Percentiles rank a stretch among this genome's conserved stretches.
These are phyloP conservation scores for Metschnikowia reukaufii DNA, from an alignment of 805 yeast species.

Conservation along the genomic window DNA sequence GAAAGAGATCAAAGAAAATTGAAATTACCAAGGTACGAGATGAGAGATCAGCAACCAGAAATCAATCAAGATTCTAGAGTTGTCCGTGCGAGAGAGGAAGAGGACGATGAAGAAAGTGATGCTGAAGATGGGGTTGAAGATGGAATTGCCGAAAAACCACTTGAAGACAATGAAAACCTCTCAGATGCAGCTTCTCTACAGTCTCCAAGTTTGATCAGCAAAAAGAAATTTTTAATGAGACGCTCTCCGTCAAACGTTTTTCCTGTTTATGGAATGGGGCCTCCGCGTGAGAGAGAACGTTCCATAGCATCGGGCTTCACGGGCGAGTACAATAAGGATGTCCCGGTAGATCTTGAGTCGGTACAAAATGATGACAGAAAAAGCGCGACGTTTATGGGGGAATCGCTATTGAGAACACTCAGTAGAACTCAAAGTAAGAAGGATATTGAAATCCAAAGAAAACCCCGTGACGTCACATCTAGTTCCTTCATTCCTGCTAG, in stretches of 20 bases:
- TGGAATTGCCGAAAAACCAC: slow-evolving; percentile 14
- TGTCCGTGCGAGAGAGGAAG: slow-evolving; percentile 40
- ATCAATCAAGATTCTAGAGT: slow-evolving; percentile 77
- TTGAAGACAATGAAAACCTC: background rate
- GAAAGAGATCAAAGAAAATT: slow-evolving; percentile 65
- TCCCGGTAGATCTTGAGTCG: background rate
- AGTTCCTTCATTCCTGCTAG: background rate
- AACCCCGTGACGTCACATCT: background rate
- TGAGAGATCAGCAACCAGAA: slow-evolving; percentile 79
- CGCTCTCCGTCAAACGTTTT: slow-evolving; percentile 70
- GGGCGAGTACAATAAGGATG: slow-evolving; percentile 7
- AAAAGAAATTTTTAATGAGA: background rate
- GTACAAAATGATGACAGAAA: slow-evolving; percentile 3
- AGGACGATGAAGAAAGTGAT: slow-evolving; percentile 13
- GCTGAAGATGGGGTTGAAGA: slow-evolving; percentile 9
- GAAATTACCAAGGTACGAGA: slow-evolving; percentile 66
- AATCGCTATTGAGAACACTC: slow-evolving; percentile 13
- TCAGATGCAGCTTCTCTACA: slow-evolving; percentile 3
- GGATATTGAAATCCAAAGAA: slow-evolving; percentile 15
- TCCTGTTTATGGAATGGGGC: slow-evolving; percentile 79
- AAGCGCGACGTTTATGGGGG: slow-evolving; percentile 17
- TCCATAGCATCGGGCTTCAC: slow-evolving; percentile 48
- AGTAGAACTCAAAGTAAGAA: slow-evolving; percentile 13
- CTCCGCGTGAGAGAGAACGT: slow-evolving; percentile 54
- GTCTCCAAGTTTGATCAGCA: slow-evolving; percentile 3